phyloP scores from a whole-genome alignment of 1,284 basidiomycete species.

The Sporisorium reilianum region DNA sequence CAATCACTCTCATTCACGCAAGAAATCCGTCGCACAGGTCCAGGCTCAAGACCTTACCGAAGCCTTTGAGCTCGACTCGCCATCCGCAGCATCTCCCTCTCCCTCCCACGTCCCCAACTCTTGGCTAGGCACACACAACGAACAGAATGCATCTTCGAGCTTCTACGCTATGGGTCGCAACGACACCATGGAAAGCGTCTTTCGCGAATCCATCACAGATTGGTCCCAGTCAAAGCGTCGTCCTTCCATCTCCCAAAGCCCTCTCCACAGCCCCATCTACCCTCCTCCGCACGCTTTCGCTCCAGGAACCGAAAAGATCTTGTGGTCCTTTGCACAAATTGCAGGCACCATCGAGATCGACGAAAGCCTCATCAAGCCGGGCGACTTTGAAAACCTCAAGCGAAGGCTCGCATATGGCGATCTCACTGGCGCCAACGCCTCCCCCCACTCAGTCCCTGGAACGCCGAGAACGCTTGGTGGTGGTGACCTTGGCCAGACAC shows the following conservation, averaged over 20 bases:
- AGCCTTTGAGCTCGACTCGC: conserved; percentile 58
- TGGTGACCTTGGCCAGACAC: conserved; percentile 57
- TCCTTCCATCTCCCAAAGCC: conserved; percentile 9
- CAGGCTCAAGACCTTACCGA: conserved; percentile 64
- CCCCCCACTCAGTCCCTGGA: conserved; percentile 31
- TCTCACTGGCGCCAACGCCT: conserved; percentile 52
- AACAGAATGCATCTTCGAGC: conserved; percentile 12
- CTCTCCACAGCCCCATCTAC: conserved; percentile 48
- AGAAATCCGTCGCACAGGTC: conserved; percentile 61
- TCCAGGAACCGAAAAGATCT: conserved; percentile 77
- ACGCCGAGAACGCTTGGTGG: conserved; percentile 58
- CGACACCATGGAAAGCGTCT: conserved; percentile 69
- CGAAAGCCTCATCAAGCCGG: conserved; percentile 70
- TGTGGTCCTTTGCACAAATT: conserved; percentile 88
- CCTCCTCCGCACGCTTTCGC: conserved; percentile 35
- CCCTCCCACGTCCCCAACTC: conserved; percentile 14
- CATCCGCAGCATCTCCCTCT: conserved; percentile 10
- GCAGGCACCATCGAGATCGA: conserved; percentile 77
- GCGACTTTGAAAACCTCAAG: conserved; percentile 70
- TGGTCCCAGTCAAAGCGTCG: conserved; percentile 51
- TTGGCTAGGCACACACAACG: conserved; percentile 11
- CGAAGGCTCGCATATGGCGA: conserved; percentile 64
- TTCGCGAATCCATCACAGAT: conserved; percentile 65
- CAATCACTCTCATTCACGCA: conserved; percentile 64
- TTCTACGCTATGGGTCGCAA: conserved; percentile 67